Conservation (phyloP, 805 yeast genomes). For the Metschnikowia noctiluminum region DNA sequence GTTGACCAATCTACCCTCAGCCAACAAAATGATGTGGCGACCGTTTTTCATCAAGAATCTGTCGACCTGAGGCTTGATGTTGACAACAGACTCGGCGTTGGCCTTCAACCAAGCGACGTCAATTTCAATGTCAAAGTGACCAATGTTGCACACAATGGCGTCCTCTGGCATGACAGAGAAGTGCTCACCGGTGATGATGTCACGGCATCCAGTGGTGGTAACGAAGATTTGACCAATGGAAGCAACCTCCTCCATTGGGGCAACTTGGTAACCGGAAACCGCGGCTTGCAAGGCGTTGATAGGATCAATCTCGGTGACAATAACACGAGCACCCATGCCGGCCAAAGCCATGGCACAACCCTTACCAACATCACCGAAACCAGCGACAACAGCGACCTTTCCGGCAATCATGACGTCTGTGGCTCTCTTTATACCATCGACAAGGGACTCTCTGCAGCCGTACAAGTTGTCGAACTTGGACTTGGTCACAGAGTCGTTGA, state of each 20-base stretch:
- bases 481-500: slow-evolving; percentile 97
- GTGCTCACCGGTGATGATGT: slow-evolving; percentile 87
- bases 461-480: slow-evolving; percentile 98
- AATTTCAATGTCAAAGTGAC: slow-evolving; percentile 98
- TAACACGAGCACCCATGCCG: slow-evolving; percentile 99
- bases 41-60: slow-evolving; percentile 87
- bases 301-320: slow-evolving; percentile 97
- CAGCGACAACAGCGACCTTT: slow-evolving; percentile 98
- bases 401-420: slow-evolving; percentile 99
- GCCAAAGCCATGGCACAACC: slow-evolving; percentile 99
- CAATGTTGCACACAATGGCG: slow-evolving; percentile 99
- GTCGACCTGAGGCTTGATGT: slow-evolving; percentile 99
- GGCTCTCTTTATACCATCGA: slow-evolving; percentile 99
- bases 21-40: slow-evolving; percentile 91
- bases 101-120: slow-evolving; percentile 99
- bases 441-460: slow-evolving; percentile 98
- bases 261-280: slow-evolving; percentile 96
- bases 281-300: slow-evolving; percentile 99
- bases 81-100: slow-evolving; percentile 87
- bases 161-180: slow-evolving; percentile 95
- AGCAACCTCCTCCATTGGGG: slow-evolving; percentile 92
- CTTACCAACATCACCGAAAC: slow-evolving; percentile 99
- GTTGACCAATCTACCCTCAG: slow-evolving; percentile 99
- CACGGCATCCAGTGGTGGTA: slow-evolving; percentile 99
- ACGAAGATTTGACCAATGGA: slow-evolving; percentile 93